These are phyloP conservation scores for Takakia lepidozioides DNA, from an alignment of 225 moss, liverwort and hornwort genomes.

Conservation along the genomic window DNA sequence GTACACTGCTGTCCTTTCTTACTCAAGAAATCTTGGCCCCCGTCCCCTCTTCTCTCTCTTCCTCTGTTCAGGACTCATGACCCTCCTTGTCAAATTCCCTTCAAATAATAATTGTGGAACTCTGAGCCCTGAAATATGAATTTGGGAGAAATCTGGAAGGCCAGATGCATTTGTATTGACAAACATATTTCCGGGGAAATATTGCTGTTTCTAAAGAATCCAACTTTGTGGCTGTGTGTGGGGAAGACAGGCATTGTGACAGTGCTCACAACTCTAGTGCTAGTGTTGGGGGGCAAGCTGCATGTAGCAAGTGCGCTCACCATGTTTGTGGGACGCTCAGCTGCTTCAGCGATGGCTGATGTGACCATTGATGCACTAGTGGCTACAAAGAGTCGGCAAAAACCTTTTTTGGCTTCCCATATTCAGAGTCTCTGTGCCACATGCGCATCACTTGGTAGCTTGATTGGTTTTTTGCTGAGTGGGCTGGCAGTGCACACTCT, in stretches of 20 bases:
- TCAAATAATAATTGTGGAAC: too few relatives aligned
- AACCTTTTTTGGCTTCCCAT: conserved; percentile 65
- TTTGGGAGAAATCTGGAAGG: too few relatives aligned
- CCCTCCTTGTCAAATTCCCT: too few relatives aligned
- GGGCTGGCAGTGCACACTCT: conserved; percentile 66
- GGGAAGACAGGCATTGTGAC: conserved; percentile 47
- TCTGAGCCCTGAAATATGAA: too few relatives aligned
- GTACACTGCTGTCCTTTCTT: too few relatives aligned
- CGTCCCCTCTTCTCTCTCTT: too few relatives aligned
- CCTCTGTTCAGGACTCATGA: too few relatives aligned
- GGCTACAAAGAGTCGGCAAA: conserved; percentile 77
- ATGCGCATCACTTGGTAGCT: conserved; percentile 58
- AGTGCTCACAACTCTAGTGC: conserved; percentile 32
- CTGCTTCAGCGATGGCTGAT: conserved; percentile 66
- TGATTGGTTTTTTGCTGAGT: conserved; percentile 64
- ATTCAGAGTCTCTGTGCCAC: conserved; percentile 73
- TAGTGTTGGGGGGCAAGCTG: conserved; percentile 72
- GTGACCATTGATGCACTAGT: conserved; percentile 94
- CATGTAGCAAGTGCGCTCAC: conserved; percentile 56
- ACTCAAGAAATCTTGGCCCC: too few relatives aligned
- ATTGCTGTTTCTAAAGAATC: too few relatives aligned
- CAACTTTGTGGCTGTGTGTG: too few relatives aligned
- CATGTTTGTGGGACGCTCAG: conserved; percentile 59
- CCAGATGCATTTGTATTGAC: too few relatives aligned
- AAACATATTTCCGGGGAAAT: too few relatives aligned